Evolutionary conservation across 2,329 filamentous ascomycete genomes (phyloP).

Genomic region (Paraphoma sp.): DNA sequence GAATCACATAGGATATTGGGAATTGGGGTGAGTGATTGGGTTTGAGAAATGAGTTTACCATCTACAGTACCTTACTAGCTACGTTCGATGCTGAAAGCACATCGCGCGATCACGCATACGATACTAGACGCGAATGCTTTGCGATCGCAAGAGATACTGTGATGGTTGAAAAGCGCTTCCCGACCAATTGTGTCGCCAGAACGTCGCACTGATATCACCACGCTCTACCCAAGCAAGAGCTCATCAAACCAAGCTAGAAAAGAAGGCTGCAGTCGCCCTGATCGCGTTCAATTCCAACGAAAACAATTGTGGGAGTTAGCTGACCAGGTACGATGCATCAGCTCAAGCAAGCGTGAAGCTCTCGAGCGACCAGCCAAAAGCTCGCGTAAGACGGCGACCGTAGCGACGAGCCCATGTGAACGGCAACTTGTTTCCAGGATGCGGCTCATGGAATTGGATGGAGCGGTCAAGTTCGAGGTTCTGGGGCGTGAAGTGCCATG

Average conservation of each 20-base stretch:
- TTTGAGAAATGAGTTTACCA: not conserved
- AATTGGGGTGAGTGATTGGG: not conserved
- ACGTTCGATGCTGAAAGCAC: not conserved
- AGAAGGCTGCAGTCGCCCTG: not conserved
- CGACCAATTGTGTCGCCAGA: no score
- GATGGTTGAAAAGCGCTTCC: not conserved
- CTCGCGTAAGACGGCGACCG: slow-evolving; percentile 55
- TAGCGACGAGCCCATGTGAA: slow-evolving; percentile 55
- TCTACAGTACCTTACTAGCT: not conserved
- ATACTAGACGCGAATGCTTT: not conserved
- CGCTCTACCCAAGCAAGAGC: no score
- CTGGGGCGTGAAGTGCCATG: slow-evolving; percentile 60
- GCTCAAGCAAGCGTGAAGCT: slow-evolving; percentile 3
- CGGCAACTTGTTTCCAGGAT: slow-evolving; percentile 61
- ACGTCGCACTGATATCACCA: no score
- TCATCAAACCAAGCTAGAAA: not conserved
- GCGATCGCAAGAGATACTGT: not conserved
- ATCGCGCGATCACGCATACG: not conserved
- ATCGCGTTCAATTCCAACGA: not conserved
- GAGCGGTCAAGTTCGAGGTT: slow-evolving; percentile 52
- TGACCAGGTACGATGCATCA: not conserved
- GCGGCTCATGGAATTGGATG: slow-evolving; percentile 69
- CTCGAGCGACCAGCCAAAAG: slow-evolving; percentile 57
- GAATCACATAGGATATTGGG: not conserved
- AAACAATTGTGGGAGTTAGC: not conserved